Base-by-base conservation (phyloP, 1,284 basidiomycete genomes). In the Anthracocystis walkeri region DNA sequence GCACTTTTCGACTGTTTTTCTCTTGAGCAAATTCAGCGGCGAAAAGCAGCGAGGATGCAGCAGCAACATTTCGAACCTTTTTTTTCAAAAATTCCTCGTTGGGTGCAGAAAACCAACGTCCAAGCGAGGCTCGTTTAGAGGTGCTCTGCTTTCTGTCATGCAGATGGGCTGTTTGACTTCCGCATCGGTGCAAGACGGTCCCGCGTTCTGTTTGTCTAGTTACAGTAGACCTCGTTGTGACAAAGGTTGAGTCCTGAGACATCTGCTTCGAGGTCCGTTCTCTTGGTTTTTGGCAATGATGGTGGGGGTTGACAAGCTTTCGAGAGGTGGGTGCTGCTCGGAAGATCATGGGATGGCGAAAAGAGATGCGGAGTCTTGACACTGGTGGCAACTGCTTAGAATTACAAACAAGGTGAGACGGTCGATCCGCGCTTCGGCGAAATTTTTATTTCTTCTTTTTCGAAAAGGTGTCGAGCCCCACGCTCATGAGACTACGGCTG, bases 91-190 rank as follows among this genome's bases (percentile, higher is more conserved):
- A 42, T 42, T 42, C 18, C 18, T 7, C 7, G 16, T 42, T 42
- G 41, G 41, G 16, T n/a, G 41, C 41, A 42, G 41, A 16, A 41
- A n/a, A n/a, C n/a, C 41, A 4, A 46, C 46, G 25, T 31, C 31
- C 31, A 51, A 51, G 49, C 49, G 33, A 51, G 49, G 31, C 49
- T 51, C 49, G 49, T 51, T 51, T 35, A 14, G 49, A 51, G 33
- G 35, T 20, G 16, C 18, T 31, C 6, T 11, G 31, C 10, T 11
- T 8, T 33, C 10, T 33, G 4, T 18, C 49, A n/a, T n/a, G n/a
- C n/a, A 25, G n/a, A 20, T 46, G 41, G 29, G 29, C 29, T 5
- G 29, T 29, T 25, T 11, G n/a, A 7, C 8, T 48, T 57, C 45
- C 14, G 27, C 55, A 21, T 52, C 33, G 31, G 50, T 52, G 18